Conservation (phyloP, 2,329 filamentous ascomycete genomes). For the Teratosphaeria destructans region DNA sequence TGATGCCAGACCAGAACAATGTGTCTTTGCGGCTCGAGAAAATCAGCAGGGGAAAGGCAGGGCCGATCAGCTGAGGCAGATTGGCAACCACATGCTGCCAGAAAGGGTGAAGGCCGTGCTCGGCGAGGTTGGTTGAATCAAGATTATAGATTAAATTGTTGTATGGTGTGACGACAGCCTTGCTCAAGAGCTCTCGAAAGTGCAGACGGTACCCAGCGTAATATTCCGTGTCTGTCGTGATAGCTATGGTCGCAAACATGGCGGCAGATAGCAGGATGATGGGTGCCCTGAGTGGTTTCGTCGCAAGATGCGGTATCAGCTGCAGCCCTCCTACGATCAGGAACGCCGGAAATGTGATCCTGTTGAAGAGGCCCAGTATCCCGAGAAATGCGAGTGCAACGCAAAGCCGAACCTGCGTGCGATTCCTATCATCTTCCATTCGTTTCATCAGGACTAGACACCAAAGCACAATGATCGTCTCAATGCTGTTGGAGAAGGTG, state of each 20-base stretch:
- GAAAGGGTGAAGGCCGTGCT: slow-evolving; percentile 43
- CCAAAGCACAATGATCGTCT: slow-evolving; percentile 89
- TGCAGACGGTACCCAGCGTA: slow-evolving; percentile 62
- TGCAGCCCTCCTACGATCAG: slow-evolving; percentile 72
- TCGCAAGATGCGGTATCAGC: slow-evolving; percentile 73
- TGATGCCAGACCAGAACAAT: slow-evolving; percentile 62
- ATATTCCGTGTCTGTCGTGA: slow-evolving; percentile 76
- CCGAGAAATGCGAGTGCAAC: slow-evolving; percentile 68
- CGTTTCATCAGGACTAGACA: slow-evolving; percentile 82
- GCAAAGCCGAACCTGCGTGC: slow-evolving; percentile 65
- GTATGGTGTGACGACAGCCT: slow-evolving; percentile 41
- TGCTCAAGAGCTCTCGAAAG: slow-evolving; percentile 52
- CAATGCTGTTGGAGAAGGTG: slow-evolving; percentile 95
- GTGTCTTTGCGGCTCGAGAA: slow-evolving; percentile 45
- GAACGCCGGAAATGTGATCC: slow-evolving; percentile 94
- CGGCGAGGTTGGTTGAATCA: slow-evolving; percentile 37
- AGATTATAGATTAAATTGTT: slow-evolving; percentile 46
- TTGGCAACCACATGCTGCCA: slow-evolving; percentile 44
- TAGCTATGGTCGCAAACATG: slow-evolving; percentile 61
- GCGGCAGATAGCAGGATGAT: slow-evolving; percentile 55
- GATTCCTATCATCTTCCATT: slow-evolving; percentile 69
- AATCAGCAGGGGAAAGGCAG: slow-evolving; percentile 38
- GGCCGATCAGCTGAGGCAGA: slow-evolving; percentile 43
- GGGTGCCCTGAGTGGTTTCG: slow-evolving; percentile 44
- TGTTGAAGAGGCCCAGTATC: slow-evolving; percentile 85